Percentiles rank a stretch among this genome's conserved stretches.
Evolutionary conservation across 2,329 filamentous ascomycete genomes (phyloP).

Genomic region (Thelonectria discophora): DNA sequence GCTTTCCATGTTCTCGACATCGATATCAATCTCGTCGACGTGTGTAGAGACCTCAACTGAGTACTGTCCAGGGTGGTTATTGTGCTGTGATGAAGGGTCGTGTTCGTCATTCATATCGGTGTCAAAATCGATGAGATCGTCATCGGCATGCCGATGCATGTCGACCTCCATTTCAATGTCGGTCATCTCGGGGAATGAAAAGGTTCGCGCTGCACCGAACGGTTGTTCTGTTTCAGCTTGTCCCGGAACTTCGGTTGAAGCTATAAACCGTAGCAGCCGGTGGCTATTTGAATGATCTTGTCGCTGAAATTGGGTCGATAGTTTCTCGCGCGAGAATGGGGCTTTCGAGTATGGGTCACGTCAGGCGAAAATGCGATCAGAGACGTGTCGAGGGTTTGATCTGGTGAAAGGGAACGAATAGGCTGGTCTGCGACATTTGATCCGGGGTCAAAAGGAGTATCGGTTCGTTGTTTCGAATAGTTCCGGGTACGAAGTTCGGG

Average conservation of each 20-base stretch:
- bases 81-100: conserved; percentile 23
- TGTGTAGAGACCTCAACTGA: conserved; percentile 12
- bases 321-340: neutral
- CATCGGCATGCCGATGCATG: conserved; percentile 39
- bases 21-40: conserved; percentile 32
- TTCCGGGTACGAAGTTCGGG: neutral
- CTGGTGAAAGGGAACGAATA: conserved; percentile 25
- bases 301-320: neutral
- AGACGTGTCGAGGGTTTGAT: conserved; percentile 22
- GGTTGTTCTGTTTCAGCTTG: neutral
- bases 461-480: neutral
- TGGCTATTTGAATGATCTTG: neutral
- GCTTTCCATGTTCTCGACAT: conserved; percentile 32
- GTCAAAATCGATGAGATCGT: conserved; percentile 52
- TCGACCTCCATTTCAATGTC: conserved; percentile 48
- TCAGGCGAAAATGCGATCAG: conserved; percentile 31
- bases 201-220: neutral
- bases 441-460: conserved; percentile 2
- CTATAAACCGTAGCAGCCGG: neutral
- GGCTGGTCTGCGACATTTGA: conserved; percentile 42
- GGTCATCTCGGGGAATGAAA: conserved; percentile 33
- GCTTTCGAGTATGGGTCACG: neutral
- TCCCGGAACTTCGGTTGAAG: neutral
- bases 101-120: conserved; percentile 44
- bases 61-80: conserved; percentile 12